Conservation (phyloP, 169 alveolate genomes). For the Babesia bigemina region DNA sequence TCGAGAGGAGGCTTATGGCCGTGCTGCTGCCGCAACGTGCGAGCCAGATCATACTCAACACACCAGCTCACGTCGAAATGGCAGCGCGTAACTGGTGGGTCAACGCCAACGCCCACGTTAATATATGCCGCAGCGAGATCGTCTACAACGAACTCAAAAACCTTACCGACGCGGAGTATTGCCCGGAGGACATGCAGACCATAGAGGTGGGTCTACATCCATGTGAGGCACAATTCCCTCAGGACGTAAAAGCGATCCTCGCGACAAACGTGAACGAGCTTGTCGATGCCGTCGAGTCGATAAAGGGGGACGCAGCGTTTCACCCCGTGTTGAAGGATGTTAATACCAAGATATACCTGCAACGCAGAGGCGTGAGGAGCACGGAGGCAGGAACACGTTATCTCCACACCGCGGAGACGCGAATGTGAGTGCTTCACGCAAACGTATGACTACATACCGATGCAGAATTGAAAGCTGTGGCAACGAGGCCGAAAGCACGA, state of each 20-base stretch:
- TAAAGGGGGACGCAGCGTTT: neutral
- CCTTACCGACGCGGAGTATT: conserved; percentile 24
- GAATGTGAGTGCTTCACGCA: neutral
- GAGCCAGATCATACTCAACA: conserved; percentile 13
- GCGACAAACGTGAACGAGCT: conserved; percentile 41
- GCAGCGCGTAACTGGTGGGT: conserved; percentile 47
- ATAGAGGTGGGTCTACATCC: conserved; percentile 29
- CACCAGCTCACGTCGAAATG: conserved; percentile 34
- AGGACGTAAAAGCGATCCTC: conserved; percentile 44
- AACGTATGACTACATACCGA: neutral
- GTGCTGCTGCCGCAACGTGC: conserved; percentile 44
- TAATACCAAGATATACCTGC: neutral
- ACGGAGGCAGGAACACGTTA: neutral
- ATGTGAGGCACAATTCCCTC: neutral
- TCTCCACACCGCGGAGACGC: neutral
- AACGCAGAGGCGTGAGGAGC: conserved; percentile 1
- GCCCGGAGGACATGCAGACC: conserved; percentile 18
- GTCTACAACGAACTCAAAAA: conserved; percentile 38
- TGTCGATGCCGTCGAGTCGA: conserved; percentile 18
- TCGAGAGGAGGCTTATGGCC: conserved; percentile 33
- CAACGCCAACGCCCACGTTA: too few species aligned
- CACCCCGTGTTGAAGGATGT: conserved; percentile 23
- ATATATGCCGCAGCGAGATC: neutral
- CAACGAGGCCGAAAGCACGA: neutral
- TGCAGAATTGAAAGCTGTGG: conserved; percentile 15